Evolutionary conservation across 176 grass and related monocot genomes (phyloP).

Genomic region (Bonia amplexicaulis): DNA sequence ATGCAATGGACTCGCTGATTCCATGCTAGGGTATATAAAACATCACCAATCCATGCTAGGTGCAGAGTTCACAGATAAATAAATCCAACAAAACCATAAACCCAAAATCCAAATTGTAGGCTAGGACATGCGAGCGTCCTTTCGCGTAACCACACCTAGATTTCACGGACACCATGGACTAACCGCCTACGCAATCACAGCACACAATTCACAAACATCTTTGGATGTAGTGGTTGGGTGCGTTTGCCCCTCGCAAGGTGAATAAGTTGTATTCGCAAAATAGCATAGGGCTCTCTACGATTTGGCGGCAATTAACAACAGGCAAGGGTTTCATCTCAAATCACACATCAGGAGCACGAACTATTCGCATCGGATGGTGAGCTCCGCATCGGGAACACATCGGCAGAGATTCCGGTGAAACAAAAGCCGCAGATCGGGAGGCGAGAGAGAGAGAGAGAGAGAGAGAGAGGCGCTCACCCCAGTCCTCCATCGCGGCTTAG

Average conservation of each 20-base stretch:
- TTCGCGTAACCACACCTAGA: too few relatives aligned
- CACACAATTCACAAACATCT: background rate
- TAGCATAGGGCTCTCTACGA: background rate
- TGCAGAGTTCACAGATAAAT: background rate
- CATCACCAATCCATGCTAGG: background rate
- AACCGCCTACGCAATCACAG: background rate
- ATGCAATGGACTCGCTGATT: background rate
- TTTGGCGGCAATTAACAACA: background rate
- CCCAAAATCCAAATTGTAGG: background rate
- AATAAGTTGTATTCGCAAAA: background rate
- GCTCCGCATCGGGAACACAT: background rate
- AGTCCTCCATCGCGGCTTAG: conserved; percentile 40
- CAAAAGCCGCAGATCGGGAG: background rate
- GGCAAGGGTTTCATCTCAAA: background rate
- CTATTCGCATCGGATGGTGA: background rate
- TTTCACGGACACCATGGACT: background rate
- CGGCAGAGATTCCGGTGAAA: background rate
- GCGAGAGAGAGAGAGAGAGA: background rate
- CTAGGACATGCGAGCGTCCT: background rate
- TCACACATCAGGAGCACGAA: background rate
- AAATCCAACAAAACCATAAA: background rate
- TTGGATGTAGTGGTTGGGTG: too few relatives aligned
- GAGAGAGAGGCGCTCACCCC: conserved; percentile 26
- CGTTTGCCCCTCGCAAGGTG: background rate
- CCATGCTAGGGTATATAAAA: background rate